These are phyloP conservation scores for Hypsizygus marmoreus DNA, from an alignment of 768 basidiomycete genomes.

Conservation along the genomic window DNA sequence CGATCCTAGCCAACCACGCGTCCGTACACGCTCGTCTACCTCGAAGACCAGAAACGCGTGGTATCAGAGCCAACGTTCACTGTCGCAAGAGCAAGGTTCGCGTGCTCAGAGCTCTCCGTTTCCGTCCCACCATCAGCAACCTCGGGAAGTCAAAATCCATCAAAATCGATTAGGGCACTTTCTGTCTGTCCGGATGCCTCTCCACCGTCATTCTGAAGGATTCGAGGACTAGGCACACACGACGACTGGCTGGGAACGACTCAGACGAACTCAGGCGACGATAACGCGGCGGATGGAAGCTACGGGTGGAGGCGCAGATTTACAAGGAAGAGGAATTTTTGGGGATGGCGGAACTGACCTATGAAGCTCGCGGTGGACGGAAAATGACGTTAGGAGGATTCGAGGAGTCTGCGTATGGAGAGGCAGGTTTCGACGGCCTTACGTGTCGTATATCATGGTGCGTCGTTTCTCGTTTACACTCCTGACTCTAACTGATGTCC, in stretches of 20 bases:
- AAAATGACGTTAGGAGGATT: conserved; percentile 91
- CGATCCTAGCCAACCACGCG: conserved; percentile 90
- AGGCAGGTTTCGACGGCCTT: conserved; percentile 87
- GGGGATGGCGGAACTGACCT: conserved; percentile 95
- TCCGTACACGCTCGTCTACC: conserved; percentile 88
- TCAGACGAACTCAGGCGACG: conserved; percentile 91
- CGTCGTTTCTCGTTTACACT: conserved; percentile 47
- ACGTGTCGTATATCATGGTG: conserved; percentile 93
- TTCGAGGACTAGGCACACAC: conserved; percentile 88
- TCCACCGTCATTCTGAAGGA: conserved; percentile 95
- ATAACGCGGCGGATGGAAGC: conserved; percentile 95
- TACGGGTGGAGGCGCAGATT: conserved; percentile 92
- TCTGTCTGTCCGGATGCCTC: conserved; percentile 89
- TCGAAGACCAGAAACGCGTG: conserved; percentile 94
- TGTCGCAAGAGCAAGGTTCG: conserved; percentile 80
- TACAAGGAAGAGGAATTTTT: conserved; percentile 85
- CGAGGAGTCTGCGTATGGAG: conserved; percentile 88
- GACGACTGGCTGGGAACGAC: conserved; percentile 94
- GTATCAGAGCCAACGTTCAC: conserved; percentile 90
- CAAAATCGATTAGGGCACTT: conserved; percentile 91
- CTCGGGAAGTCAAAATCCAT: conserved; percentile 89
- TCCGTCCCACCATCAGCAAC: conserved; percentile 90
- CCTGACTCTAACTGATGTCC: neutral
- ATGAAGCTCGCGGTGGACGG: conserved; percentile 92
- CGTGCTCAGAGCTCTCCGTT: conserved; percentile 94